Evolutionary conservation across 2,329 filamentous ascomycete species (phyloP).

Genomic region (Fusarium newnesense): DNA sequence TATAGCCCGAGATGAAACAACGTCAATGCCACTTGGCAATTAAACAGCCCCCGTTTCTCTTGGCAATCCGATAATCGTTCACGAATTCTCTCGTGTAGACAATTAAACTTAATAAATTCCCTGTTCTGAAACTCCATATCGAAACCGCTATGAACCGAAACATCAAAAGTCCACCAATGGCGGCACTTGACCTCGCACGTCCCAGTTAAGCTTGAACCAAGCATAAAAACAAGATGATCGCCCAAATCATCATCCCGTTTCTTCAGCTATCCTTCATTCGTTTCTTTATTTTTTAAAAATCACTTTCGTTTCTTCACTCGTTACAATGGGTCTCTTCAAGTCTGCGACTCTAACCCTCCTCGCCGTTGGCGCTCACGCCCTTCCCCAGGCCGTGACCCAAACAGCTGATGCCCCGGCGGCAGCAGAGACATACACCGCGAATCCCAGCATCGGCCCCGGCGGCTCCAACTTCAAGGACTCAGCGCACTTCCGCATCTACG

Average conservation of each 20-base stretch:
- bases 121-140: conserved; percentile 14
- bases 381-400: conserved; percentile 20
- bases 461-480: conserved; percentile 48
- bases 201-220: background rate
- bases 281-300: background rate
- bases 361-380: conserved; percentile 23
- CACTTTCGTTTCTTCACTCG: background rate
- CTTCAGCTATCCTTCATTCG: background rate
- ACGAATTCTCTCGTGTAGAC: background rate
- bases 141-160: conserved; percentile 7
- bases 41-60: conserved; percentile 1
- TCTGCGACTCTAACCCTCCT: conserved; percentile 24
- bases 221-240: conserved; percentile 6
- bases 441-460: conserved; percentile 48
- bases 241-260: background rate
- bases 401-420: conserved; percentile 15
- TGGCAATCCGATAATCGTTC: background rate
- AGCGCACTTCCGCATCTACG: conserved; percentile 55
- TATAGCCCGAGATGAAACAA: conserved; percentile 6
- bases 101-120: background rate
- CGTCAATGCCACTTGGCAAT: conserved; percentile 5
- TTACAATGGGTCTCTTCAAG: conserved; percentile 27
- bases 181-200: background rate
- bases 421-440: conserved; percentile 42
- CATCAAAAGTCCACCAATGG: conserved; percentile 25